Evolutionary conservation across 2,329 filamentous ascomycete species (phyloP).

Genomic region (Nothophaeocryptopus gaeumannii): DNA sequence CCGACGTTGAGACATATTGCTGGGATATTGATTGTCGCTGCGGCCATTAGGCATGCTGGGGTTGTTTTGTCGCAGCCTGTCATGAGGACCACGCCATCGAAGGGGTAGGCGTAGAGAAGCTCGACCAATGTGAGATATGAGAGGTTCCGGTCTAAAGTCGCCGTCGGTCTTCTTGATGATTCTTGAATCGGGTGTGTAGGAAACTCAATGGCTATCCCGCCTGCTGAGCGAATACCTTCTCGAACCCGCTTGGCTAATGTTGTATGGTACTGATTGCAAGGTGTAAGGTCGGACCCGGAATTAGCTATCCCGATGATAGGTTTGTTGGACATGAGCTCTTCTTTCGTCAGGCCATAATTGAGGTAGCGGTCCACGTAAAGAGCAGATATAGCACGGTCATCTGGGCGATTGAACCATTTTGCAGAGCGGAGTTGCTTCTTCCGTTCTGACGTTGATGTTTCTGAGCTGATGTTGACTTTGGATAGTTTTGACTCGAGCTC

Average conservation of each 20-base stretch:
- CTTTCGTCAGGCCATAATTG: slow-evolving; percentile 31
- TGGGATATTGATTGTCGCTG: slow-evolving; percentile 32
- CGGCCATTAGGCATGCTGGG: slow-evolving; percentile 33
- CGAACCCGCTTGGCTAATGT: slow-evolving; percentile 30
- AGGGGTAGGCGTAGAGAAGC: slow-evolving; percentile 32
- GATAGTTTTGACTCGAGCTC: slow-evolving; percentile 31
- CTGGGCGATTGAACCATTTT: slow-evolving; percentile 31
- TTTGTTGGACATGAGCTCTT: slow-evolving; percentile 29
- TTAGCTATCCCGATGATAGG: slow-evolving; percentile 35
- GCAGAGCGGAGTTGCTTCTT: slow-evolving; percentile 24
- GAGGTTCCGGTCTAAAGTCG: slow-evolving; percentile 32
- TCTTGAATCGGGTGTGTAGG: slow-evolving; percentile 35
- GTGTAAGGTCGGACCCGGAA: slow-evolving; percentile 31
- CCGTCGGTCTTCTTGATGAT: slow-evolving; percentile 29
- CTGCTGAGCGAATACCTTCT: slow-evolving; percentile 31
- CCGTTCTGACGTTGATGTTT: slow-evolving; percentile 2
- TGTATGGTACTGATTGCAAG: slow-evolving; percentile 32
- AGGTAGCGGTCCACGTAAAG: slow-evolving; percentile 34
- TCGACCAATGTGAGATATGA: slow-evolving; percentile 32
- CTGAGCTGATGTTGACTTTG: slow-evolving; percentile 16
- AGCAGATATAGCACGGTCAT: slow-evolving; percentile 31
- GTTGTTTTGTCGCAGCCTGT: slow-evolving; percentile 35
- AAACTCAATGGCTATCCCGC: slow-evolving; percentile 33
- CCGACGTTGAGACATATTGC: slow-evolving; percentile 34
- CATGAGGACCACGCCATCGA: slow-evolving; percentile 32